Conservation (phyloP, 257 asterid genomes). For the Plantago ovata region DNA sequence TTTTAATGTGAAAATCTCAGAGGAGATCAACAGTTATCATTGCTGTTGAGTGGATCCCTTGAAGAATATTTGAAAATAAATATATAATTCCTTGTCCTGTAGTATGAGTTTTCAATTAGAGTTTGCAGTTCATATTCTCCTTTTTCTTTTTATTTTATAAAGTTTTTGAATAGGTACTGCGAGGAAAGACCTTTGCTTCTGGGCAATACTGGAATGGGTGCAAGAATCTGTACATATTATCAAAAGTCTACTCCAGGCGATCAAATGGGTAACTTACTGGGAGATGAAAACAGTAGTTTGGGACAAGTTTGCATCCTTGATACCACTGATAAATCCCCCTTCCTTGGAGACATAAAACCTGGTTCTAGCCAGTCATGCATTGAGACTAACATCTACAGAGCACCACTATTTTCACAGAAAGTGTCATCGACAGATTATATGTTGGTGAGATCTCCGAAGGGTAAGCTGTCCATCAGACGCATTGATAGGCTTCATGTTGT, state of each 20-base stretch:
- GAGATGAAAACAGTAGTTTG: slow-evolving; percentile 69
- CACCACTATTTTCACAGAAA: slow-evolving; percentile 90
- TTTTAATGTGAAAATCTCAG: too few relatives aligned
- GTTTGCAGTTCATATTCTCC: slow-evolving; percentile 12
- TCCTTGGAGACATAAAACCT: slow-evolving; percentile 94
- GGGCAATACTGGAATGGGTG: slow-evolving; percentile 97
- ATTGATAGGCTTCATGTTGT: slow-evolving; percentile 94
- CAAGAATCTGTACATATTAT: slow-evolving; percentile 91
- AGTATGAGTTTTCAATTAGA: slow-evolving; percentile 11
- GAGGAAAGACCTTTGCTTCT: slow-evolving; percentile 98
- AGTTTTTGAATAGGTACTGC: slow-evolving; percentile 62
- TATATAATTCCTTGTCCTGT: too few relatives aligned
- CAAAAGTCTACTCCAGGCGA: slow-evolving; percentile 77
- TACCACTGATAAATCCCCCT: slow-evolving; percentile 98
- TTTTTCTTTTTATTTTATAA: slow-evolving; percentile 21
- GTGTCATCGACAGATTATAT: slow-evolving; percentile 86
- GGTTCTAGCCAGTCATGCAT: slow-evolving; percentile 86
- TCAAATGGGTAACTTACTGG: slow-evolving; percentile 63
- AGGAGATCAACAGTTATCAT: too few relatives aligned
- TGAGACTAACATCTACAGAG: slow-evolving; percentile 94
- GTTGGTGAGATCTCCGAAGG: slow-evolving; percentile 95
- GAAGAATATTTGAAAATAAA: too few relatives aligned
- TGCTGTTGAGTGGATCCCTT: too few relatives aligned
- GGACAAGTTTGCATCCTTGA: slow-evolving; percentile 80
- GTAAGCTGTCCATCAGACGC: slow-evolving; percentile 97